Evolutionary conservation across 306 rosid genomes (phyloP), one percentile per base, ranked within the genome.

Genomic region (Quercus berberidifolia): DNA sequence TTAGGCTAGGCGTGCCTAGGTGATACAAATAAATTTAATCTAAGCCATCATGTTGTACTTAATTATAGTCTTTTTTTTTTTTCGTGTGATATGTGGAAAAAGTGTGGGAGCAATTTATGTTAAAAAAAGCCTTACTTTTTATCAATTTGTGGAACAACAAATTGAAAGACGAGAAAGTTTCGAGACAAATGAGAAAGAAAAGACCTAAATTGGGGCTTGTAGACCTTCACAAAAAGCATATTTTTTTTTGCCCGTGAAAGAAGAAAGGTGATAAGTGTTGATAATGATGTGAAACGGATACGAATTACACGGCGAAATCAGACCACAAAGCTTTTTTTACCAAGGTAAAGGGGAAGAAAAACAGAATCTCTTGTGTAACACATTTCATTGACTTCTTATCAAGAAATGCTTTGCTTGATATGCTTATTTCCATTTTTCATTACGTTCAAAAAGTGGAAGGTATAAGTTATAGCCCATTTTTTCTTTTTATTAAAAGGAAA

Each of bases 241-340:
- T 60, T 71, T 70, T 46, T 46, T 49, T 49, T 35, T 2, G 46
- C 17, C 58, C 69, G 69, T 74, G 75, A 55, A 20, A 18, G 56
- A 23, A 54, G 78, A 38, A 82, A 76, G 59, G 78, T 64, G 41
- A 35, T 31, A 69, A 69, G 69, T 43, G 51, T 80, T 17, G 30
- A 76, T 73, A 64, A 84, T 73, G 76, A 69, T 73, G 70, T 41
- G 60, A 80, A 82, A 82, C 81, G 17, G 69, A 83, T 76, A 84
- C 62, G 69, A 78, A 85, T 74, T 55, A 15, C 59, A 78, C 74
- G 71, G 64, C 35, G 21, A 80, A 52, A 67, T 70, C 51, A 46
- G 58, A 15, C 43, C 21, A 18, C 62, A 78, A 74, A 72, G 73
- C 80, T 80, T 80, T 41, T 64, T 64, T 76, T 55, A 80, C 62